A percentile compares a stretch with the other conserved stretches of the same genome.
Conservation (phyloP, 83 land plant genomes). For the Thuja plicata region DNA sequence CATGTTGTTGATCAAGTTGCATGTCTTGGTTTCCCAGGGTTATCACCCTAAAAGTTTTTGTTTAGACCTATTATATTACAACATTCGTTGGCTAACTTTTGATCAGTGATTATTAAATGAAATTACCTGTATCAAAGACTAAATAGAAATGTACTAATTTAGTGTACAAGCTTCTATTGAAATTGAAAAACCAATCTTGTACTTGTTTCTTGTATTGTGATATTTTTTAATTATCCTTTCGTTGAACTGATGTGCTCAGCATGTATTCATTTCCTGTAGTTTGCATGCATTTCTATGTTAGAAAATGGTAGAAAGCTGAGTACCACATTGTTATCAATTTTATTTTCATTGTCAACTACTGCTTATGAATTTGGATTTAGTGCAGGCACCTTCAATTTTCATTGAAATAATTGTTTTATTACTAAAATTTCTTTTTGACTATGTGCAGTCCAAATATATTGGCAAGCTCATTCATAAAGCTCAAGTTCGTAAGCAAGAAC, state of each 20-base stretch:
- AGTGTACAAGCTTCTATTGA: background rate
- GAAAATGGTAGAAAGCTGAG: background rate
- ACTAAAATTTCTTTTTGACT: background rate
- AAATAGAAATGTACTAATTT: background rate
- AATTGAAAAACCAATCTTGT: background rate
- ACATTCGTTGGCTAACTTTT: background rate
- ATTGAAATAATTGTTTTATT: background rate
- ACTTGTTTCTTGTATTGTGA: background rate
- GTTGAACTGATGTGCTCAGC: background rate
- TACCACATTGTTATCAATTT: background rate
- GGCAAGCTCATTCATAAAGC: constrained; percentile 65
- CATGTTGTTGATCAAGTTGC: background rate
- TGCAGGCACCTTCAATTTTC: background rate
- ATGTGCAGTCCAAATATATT: constrained; percentile 85
- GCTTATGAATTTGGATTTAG: background rate
- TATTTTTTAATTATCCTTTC: background rate
- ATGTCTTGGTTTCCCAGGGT: background rate
- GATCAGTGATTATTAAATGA: background rate
- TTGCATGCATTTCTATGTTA: background rate
- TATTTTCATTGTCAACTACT: background rate
- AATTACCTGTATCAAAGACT: background rate
- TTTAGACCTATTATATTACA: background rate
- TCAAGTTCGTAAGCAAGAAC: constrained; percentile 64
- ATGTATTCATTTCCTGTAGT: background rate
- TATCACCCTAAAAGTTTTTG: background rate